A percentile compares a stretch with the other conserved stretches of the same genome.
These are phyloP conservation scores for Albophoma yamanashiensis DNA, from an alignment of 2,329 filamentous ascomycete genomes.

Conservation along the genomic window DNA sequence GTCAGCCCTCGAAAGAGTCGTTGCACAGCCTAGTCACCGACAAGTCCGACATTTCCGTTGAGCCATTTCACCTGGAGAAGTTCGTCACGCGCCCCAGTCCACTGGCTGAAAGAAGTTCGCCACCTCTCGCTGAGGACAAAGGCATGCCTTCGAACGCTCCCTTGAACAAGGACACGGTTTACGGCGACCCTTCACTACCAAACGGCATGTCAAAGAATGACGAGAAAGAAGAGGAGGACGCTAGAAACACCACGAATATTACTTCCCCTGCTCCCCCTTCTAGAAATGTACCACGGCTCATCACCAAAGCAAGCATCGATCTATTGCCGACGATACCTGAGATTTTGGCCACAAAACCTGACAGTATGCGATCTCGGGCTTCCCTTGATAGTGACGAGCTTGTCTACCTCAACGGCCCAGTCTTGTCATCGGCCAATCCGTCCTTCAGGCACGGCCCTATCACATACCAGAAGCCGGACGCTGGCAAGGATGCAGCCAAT, in stretches of 20 bases:
- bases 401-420: constrained; percentile 36
- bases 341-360: constrained; percentile 1
- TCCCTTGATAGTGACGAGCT: constrained; percentile 23
- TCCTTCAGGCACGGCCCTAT: constrained; percentile 45
- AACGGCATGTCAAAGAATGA: neutral
- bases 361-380: neutral
- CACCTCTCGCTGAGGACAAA: neutral
- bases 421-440: constrained; percentile 37
- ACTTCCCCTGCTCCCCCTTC: constrained; percentile 4
- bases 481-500: constrained; percentile 19
- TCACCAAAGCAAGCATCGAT: neutral
- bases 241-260: neutral
- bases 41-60: constrained; percentile 26
- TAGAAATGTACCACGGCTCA: constrained; percentile 11
- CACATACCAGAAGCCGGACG: constrained; percentile 35
- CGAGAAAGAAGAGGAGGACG: neutral
- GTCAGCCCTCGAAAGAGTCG: constrained; percentile 13
- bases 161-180: constrained; percentile 12
- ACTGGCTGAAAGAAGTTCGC: constrained; percentile 12
- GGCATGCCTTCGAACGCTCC: neutral
- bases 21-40: constrained; percentile 11
- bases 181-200: constrained; percentile 11
- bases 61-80: constrained; percentile 39
- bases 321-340: constrained; percentile 16
- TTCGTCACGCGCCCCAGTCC: constrained; percentile 30